phyloP scores from a whole-genome alignment of 176 grass and related monocot genomes.

The Cenchrus americanus region DNA sequence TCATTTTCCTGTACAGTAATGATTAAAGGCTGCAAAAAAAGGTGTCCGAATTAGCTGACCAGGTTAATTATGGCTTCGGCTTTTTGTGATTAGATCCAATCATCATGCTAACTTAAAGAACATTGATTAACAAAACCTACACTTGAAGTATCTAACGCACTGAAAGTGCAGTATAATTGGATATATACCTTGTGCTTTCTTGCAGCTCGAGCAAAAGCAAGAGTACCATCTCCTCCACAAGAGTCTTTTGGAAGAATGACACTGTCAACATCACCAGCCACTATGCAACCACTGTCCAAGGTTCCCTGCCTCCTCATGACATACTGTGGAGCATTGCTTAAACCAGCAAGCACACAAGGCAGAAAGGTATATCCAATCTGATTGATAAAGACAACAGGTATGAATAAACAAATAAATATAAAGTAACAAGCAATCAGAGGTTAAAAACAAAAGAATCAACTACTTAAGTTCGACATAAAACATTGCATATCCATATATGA shows the following conservation, averaged over 20 bases:
- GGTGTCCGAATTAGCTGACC: neutral
- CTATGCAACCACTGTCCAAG: conserved; percentile 51
- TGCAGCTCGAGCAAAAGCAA: conserved; percentile 71
- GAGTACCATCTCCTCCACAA: conserved; percentile 78
- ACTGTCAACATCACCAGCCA: conserved; percentile 80
- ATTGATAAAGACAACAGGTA: conserved; percentile 23
- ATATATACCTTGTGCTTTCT: conserved; percentile 65
- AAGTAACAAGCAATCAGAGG: neutral
- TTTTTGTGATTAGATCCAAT: neutral
- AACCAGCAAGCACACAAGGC: conserved; percentile 82
- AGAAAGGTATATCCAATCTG: conserved; percentile 97
- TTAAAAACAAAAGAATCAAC: neutral
- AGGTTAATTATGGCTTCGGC: neutral
- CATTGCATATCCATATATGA: neutral
- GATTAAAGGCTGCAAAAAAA: conserved; percentile 79
- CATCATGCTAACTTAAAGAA: neutral
- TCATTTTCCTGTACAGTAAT: conserved; percentile 90
- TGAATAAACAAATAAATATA: conserved; percentile 1
- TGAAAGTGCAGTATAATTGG: neutral
- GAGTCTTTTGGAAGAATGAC: conserved; percentile 80
- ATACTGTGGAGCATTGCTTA: conserved; percentile 89
- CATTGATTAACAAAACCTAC: neutral
- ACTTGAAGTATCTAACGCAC: neutral
- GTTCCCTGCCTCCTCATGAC: conserved; percentile 47
- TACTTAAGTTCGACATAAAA: neutral